phyloP scores from a whole-genome alignment of 2,329 filamentous ascomycete species.

The Sporothrix curviconia region DNA sequence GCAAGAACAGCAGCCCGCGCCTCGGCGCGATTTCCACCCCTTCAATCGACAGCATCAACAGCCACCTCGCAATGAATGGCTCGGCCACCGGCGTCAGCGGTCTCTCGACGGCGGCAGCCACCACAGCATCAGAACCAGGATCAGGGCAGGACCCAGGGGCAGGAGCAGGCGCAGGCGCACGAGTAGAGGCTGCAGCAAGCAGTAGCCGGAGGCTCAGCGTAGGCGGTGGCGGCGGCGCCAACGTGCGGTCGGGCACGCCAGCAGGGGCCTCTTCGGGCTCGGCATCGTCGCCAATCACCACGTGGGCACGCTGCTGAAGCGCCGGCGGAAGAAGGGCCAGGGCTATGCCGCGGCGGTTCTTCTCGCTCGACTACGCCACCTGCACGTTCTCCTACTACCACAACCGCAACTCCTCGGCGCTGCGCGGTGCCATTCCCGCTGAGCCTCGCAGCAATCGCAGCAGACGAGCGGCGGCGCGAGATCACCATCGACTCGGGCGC shows the following conservation, averaged over 20 bases:
- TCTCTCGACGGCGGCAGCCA: slow-evolving; percentile 22
- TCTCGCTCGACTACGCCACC: slow-evolving; percentile 89
- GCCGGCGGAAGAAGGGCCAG: slow-evolving; percentile 86
- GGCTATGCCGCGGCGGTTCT: slow-evolving; percentile 89
- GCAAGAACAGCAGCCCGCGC: slow-evolving; percentile 38
- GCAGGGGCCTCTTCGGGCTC: neutral
- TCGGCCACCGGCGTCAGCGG: slow-evolving; percentile 38
- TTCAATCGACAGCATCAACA: slow-evolving; percentile 57
- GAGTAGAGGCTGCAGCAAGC: slow-evolving; percentile 17
- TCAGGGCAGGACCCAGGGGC: too few relatives aligned
- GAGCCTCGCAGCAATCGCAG: slow-evolving; percentile 82
- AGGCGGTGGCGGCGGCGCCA: neutral
- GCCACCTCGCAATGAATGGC: slow-evolving; percentile 40
- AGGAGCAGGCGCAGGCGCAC: slow-evolving; percentile 19
- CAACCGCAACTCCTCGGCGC: slow-evolving; percentile 83
- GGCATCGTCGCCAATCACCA: slow-evolving; percentile 54
- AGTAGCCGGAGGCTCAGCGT: neutral
- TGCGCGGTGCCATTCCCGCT: slow-evolving; percentile 89
- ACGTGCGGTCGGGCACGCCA: neutral
- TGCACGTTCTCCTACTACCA: slow-evolving; percentile 96
- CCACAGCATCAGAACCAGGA: slow-evolving; percentile 24
- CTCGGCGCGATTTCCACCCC: slow-evolving; percentile 35
- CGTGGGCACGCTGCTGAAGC: slow-evolving; percentile 80
- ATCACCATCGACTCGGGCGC: slow-evolving; percentile 96
- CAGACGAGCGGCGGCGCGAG: slow-evolving; percentile 79